Evolutionary conservation across 2,329 filamentous ascomycete species (phyloP).

Genomic region (Talaromyces verruculosus): DNA sequence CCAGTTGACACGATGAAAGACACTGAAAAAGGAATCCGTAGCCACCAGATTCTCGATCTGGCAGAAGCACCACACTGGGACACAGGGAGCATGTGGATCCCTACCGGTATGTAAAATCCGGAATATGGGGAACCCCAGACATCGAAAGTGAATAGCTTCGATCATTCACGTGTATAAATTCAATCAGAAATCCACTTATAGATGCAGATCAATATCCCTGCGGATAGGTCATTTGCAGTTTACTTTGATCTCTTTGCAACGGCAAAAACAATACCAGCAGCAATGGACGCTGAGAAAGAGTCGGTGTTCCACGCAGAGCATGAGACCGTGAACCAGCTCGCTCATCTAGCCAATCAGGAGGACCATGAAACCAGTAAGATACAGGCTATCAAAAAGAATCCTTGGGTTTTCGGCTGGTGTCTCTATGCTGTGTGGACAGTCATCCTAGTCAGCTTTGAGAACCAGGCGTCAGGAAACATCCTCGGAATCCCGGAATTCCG

Average conservation of each 20-base stretch:
- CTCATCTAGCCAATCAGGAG: not conserved
- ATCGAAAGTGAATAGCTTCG: not conserved
- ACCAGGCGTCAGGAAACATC: not conserved
- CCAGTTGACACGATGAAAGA: not conserved
- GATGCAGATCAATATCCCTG: not conserved
- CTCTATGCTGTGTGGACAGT: not conserved
- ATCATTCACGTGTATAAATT: not conserved
- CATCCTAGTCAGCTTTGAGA: not conserved
- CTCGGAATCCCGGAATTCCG: conserved; percentile 45
- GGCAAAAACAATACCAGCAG: not conserved
- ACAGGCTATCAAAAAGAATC: not conserved
- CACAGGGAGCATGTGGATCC: not conserved
- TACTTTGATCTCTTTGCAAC: not conserved
- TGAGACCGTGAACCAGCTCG: conserved; percentile 32
- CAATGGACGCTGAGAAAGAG: not conserved
- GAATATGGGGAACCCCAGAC: not conserved
- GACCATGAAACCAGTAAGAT: not conserved
- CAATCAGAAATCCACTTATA: not conserved
- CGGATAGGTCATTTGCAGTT: not conserved
- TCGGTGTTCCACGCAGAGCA: not conserved
- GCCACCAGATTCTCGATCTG: not conserved
- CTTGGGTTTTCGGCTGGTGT: not conserved
- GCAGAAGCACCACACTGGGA: not conserved
- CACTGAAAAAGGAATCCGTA: not conserved
- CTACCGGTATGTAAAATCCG: not conserved